A percentile compares a stretch with the other conserved stretches of the same genome.
phyloP scores from a whole-genome alignment of 2,329 filamentous ascomycete genomes.

The Aureobasidium pullulans region DNA sequence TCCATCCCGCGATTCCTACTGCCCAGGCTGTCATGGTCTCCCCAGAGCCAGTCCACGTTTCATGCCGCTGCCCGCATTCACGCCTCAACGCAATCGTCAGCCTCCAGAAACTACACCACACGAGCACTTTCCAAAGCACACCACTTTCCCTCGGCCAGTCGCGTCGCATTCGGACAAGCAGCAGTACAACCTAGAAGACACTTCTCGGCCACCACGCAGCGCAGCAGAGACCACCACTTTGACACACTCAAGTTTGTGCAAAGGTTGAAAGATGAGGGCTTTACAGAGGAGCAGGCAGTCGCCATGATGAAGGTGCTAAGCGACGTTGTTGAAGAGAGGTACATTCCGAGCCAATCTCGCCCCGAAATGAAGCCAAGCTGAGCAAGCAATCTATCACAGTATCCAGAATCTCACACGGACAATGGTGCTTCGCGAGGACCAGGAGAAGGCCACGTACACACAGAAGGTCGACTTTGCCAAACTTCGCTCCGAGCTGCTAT shows the following conservation, averaged over 20 bases:
- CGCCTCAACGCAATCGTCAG: conserved; percentile 13
- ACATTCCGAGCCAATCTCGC: conserved; percentile 23
- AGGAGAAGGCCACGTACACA: conserved; percentile 67
- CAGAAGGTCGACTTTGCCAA: conserved; percentile 98
- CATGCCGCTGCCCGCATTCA: not conserved
- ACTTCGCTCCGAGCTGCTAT: conserved; percentile 86
- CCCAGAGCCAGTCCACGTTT: not conserved
- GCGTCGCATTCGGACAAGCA: not conserved
- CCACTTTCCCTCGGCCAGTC: not conserved
- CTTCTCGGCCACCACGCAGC: conserved; percentile 62
- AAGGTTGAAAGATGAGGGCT: conserved; percentile 79
- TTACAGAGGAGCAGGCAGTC: conserved; percentile 88
- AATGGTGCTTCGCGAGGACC: conserved; percentile 94
- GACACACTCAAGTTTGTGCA: conserved; percentile 97
- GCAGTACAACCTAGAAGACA: conserved; percentile 16
- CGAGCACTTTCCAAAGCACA: not conserved
- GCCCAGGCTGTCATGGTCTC: conserved; percentile 30
- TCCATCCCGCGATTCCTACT: conserved; percentile 33
- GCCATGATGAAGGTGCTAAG: conserved; percentile 98
- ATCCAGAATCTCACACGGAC: conserved; percentile 96
- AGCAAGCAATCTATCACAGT: conserved; percentile 35
- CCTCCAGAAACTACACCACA: conserved; percentile 8
- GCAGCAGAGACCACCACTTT: conserved; percentile 80
- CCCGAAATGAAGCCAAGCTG: conserved; percentile 31
- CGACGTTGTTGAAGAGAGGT: conserved; percentile 87